phyloP scores from a whole-genome alignment of 495 filamentous ascomycete species.

The Rhizodiscina lignyota region DNA sequence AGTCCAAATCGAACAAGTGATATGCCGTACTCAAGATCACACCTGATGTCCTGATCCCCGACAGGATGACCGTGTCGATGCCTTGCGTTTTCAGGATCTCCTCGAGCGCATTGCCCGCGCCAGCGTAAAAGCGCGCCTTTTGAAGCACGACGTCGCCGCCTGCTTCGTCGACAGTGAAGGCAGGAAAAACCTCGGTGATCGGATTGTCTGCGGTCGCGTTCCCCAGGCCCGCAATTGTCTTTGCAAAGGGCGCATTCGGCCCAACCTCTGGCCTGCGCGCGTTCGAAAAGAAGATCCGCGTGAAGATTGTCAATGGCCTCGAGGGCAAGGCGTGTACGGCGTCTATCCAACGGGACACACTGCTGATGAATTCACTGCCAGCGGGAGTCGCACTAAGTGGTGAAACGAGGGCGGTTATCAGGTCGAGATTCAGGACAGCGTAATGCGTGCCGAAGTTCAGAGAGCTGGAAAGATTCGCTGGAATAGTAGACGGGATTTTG shows the following conservation, averaged over 20 bases:
- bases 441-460: too few relatives aligned
- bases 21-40: too few relatives aligned
- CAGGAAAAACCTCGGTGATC: constrained; percentile 15
- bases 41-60: too few relatives aligned
- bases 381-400: too few relatives aligned
- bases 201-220: constrained; percentile 7
- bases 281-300: constrained; percentile 22
- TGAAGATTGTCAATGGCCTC: constrained; percentile 24
- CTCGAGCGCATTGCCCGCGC: constrained; percentile 24
- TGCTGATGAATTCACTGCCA: constrained; percentile 17
- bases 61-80: constrained; percentile 27
- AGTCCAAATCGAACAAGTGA: too few relatives aligned
- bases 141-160: constrained; percentile 24
- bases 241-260: constrained; percentile 18
- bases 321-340: constrained; percentile 20
- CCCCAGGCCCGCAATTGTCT: constrained; percentile 14
- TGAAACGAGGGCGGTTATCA: too few relatives aligned
- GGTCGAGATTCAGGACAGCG: too few relatives aligned
- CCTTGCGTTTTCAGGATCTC: constrained; percentile 24
- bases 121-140: constrained; percentile 29
- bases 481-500: too few relatives aligned
- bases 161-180: constrained; percentile 17
- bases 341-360: constrained; percentile 20
- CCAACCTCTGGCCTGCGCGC: constrained; percentile 18
- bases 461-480: too few relatives aligned